These are phyloP conservation scores for Verruconis gallopava DNA, from an alignment of 2,329 filamentous ascomycete genomes.

Conservation along the genomic window DNA sequence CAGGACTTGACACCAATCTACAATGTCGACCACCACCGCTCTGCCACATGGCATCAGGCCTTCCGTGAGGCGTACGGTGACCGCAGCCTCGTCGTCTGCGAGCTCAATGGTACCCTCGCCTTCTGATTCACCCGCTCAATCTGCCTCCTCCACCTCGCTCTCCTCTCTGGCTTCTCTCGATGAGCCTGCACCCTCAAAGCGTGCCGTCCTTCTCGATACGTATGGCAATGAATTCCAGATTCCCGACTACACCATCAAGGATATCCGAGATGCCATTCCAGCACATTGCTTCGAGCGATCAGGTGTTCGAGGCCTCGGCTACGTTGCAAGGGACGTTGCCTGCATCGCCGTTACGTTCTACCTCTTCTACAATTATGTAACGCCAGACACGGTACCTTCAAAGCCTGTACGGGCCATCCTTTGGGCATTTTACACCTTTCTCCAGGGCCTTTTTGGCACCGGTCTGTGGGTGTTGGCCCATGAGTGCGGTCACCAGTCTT, in stretches of 20 bases:
- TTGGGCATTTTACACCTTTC: constrained; percentile 57
- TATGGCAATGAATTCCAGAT: constrained; percentile 91
- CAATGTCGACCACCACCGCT: neutral
- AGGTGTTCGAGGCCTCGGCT: constrained; percentile 57
- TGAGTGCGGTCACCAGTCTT: constrained; percentile 94
- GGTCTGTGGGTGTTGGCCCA: constrained; percentile 94
- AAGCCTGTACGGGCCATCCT: constrained; percentile 50
- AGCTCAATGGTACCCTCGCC: constrained; percentile 44
- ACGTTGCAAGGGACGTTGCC: constrained; percentile 71
- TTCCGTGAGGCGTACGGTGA: constrained; percentile 30
- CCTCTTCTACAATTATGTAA: constrained; percentile 80
- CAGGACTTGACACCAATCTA: neutral
- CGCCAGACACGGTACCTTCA: constrained; percentile 67
- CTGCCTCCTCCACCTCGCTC: constrained; percentile 77
- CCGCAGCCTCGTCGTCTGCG: constrained; percentile 38
- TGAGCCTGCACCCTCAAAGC: constrained; percentile 25
- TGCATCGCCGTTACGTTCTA: constrained; percentile 67
- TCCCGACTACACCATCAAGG: constrained; percentile 93
- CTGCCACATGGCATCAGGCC: constrained; percentile 10
- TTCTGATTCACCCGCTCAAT: constrained; percentile 45
- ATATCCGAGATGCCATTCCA: constrained; percentile 92
- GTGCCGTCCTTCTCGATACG: constrained; percentile 71
- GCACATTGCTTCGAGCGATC: constrained; percentile 95
- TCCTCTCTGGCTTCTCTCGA: constrained; percentile 67
- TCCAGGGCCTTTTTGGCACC: constrained; percentile 88